Evolutionary conservation across 1,284 basidiomycete species (phyloP), one percentile per base, ranked within the genome.

Genomic region (Ceratobasidium sp.): DNA sequence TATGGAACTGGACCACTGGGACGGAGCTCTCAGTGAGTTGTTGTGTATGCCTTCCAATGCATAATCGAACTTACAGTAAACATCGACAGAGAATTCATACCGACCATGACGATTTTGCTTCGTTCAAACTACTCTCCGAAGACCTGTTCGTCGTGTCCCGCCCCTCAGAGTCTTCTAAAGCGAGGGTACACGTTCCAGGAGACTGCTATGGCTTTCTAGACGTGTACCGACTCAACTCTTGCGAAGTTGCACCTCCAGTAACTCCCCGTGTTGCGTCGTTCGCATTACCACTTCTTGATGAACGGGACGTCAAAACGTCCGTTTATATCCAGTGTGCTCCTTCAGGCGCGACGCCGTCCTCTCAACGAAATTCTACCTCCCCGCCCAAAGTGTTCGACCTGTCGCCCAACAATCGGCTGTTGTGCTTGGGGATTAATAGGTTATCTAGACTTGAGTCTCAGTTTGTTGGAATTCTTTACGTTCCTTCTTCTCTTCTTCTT

Each of bases 121-220:
- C 67, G 22, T 72, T 72, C 62, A 15, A 57, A 2, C 62, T 73
- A 19, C 19, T 73, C 41, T 62, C 71, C n/a, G 57, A 73, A 11
- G 29, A 27, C 5, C 17, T 63, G 29, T 27, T 73, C 17, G 27
- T 62, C 22, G 4, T 73, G n/a, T 48, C 71, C 29, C 65, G 48
- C 57, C 14, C 33, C 44, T 7, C 17, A n/a, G 15, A 57, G 7
- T 29, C 3, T 14, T 2, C 1, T 17, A 11, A 11, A 36, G 29
- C 24, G 15, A 36, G 14, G 29, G 19, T 8, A 11, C 17, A 41
- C 15, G 7, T 53, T 6, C 50, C 65, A 7, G 36, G 27, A 19
- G 6, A 45, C 5, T 11, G 41, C 14, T 48, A 44, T 19, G 71
- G 71, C 9, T 36, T 15, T 9, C 45, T 73, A 15, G 33, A 60